These are phyloP conservation scores for Aphanomyces cochlioides DNA, from an alignment of 352 stramenopile genomes.

Conservation along the genomic window DNA sequence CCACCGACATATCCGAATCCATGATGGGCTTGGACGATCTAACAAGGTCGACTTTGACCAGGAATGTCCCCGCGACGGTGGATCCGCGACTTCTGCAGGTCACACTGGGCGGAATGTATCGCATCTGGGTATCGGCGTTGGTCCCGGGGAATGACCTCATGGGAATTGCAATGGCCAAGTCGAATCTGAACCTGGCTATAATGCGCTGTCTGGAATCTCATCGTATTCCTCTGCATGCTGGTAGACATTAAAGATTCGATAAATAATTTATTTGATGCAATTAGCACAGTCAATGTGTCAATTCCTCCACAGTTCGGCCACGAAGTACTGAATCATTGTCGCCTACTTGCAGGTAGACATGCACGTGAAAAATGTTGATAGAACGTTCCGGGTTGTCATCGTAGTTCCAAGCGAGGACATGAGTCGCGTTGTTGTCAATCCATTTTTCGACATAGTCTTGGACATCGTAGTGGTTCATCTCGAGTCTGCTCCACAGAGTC, in stretches of 20 bases:
- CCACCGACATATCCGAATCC: conserved; percentile 7
- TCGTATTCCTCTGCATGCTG: not conserved
- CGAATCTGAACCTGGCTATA: conserved; percentile 17
- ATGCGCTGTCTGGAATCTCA: conserved; percentile 6
- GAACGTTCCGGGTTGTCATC: conserved; percentile 85
- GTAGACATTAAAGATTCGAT: too few relatives aligned
- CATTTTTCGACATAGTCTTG: conserved; percentile 87
- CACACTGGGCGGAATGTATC: conserved; percentile 15
- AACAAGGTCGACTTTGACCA: not conserved
- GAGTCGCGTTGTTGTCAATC: conserved; percentile 79
- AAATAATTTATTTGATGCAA: too few relatives aligned
- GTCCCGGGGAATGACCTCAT: conserved; percentile 3
- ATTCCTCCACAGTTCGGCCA: conserved; percentile 55
- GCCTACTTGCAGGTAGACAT: conserved; percentile 82
- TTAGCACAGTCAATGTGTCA: conserved; percentile 42
- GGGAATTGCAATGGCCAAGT: conserved; percentile 13
- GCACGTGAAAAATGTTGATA: conserved; percentile 89
- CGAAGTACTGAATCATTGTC: conserved; percentile 53
- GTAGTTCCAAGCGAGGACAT: conserved; percentile 80
- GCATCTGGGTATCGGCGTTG: conserved; percentile 16
- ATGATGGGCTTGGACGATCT: conserved; percentile 14
- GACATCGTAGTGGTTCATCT: conserved; percentile 73
- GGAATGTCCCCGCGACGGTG: not conserved
- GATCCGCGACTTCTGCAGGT: conserved; percentile 18
- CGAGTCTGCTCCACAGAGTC: conserved; percentile 79